Evolutionary conservation across 2,329 filamentous ascomycete species (phyloP).

Genomic region (Penicillium brevicompactum): DNA sequence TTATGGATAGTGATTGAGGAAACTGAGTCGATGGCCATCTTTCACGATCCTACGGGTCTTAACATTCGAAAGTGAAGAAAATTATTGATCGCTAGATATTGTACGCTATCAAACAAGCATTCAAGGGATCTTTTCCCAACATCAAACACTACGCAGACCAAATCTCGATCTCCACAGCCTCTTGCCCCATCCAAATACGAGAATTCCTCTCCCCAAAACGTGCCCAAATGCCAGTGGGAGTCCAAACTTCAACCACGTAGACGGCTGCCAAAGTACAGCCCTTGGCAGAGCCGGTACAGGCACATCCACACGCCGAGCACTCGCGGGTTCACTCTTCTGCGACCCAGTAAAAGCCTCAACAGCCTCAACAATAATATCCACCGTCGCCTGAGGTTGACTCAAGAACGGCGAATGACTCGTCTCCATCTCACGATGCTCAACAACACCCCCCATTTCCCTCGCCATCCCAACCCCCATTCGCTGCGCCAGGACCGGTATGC

Average conservation of each 20-base stretch:
- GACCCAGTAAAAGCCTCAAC: constrained; percentile 30
- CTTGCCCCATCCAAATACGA: constrained; percentile 22
- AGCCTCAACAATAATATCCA: constrained; percentile 42
- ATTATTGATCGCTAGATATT: too few species aligned
- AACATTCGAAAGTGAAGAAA: too few species aligned
- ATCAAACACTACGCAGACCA: neutral
- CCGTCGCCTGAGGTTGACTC: constrained; percentile 48
- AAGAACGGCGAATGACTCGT: constrained; percentile 56
- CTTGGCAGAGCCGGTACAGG: constrained; percentile 8
- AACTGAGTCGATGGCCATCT: neutral
- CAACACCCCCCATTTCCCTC: constrained; percentile 37
- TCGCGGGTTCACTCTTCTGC: neutral
- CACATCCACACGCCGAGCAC: neutral
- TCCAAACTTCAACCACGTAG: constrained; percentile 27
- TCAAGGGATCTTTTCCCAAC: too few species aligned
- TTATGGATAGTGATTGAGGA: neutral
- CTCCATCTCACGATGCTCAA: constrained; percentile 45
- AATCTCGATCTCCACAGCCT: constrained; percentile 13
- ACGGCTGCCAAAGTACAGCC: constrained; percentile 14
- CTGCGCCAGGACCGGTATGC: constrained; percentile 45
- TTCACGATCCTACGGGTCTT: neutral
- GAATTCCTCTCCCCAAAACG: constrained; percentile 21
- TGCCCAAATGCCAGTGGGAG: constrained; percentile 25
- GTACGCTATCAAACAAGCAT: too few species aligned
- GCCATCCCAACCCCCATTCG: constrained; percentile 42